Evolutionary conservation across 2,329 filamentous ascomycete genomes (phyloP).

Genomic region (Ceratocystiopsis minuta): DNA sequence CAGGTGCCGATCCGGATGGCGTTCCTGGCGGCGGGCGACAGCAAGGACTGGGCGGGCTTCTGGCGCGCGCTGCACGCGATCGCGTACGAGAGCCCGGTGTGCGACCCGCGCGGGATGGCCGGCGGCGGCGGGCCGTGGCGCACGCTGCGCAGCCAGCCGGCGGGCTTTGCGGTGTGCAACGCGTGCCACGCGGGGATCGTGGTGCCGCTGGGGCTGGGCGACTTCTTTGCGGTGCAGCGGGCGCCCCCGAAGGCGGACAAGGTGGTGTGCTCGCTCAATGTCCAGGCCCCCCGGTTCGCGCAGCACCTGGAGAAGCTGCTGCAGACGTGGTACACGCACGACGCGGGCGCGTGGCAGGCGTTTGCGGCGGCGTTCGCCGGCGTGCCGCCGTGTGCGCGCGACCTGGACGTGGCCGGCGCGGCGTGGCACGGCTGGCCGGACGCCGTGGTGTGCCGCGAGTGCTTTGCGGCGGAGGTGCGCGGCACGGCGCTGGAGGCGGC

Average conservation of each 20-base stretch:
- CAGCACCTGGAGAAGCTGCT: not conserved
- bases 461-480: slow-evolving; percentile 15
- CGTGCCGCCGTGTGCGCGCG: slow-evolving; percentile 14
- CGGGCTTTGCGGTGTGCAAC: slow-evolving; percentile 18
- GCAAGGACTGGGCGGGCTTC: slow-evolving; percentile 16
- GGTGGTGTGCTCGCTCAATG: slow-evolving; percentile 18
- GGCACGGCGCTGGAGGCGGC: slow-evolving; percentile 12
- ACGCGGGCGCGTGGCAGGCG: not conserved
- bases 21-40: slow-evolving; percentile 14
- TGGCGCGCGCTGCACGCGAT: slow-evolving; percentile 16
- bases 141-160: slow-evolving; percentile 15
- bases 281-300: slow-evolving; percentile 14
- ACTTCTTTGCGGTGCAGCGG: slow-evolving; percentile 12
- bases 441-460: slow-evolving; percentile 17
- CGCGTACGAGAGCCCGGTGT: slow-evolving; percentile 13
- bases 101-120: slow-evolving; percentile 15
- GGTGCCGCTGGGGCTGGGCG: slow-evolving; percentile 14
- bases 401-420: slow-evolving; percentile 11
- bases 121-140: slow-evolving; percentile 15
- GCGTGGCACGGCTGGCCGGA: slow-evolving; percentile 20
- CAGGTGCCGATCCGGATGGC: slow-evolving; percentile 15
- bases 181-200: slow-evolving; percentile 18
- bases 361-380: not conserved
- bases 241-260: slow-evolving; percentile 6
- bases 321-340: slow-evolving; percentile 1